phyloP scores from a whole-genome alignment of 768 basidiomycete species.

The Rubroboletus pulcherrimus region DNA sequence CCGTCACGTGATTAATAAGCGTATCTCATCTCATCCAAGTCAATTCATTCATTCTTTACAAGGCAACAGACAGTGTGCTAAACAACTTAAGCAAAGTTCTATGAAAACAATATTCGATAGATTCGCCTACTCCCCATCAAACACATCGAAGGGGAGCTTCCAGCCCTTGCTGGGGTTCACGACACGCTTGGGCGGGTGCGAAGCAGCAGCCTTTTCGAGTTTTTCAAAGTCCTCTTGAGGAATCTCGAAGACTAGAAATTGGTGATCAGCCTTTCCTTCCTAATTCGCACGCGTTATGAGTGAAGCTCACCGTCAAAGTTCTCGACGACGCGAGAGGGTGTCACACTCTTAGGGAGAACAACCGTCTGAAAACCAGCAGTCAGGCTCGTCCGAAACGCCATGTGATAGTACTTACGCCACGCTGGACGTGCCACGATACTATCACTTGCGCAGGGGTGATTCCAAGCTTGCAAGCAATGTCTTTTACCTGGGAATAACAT shows the following conservation, averaged over 20 bases:
- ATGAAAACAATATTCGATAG: neutral
- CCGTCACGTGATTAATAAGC: conserved; percentile 5
- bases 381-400: neutral
- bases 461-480: conserved; percentile 56
- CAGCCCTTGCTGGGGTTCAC: conserved; percentile 58
- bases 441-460: conserved; percentile 75
- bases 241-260: conserved; percentile 29
- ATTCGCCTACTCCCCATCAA: conserved; percentile 39
- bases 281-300: neutral
- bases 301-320: conserved; percentile 56
- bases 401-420: conserved; percentile 48
- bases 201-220: conserved; percentile 37
- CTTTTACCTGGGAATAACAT: conserved; percentile 41
- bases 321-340: conserved; percentile 60
- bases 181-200: conserved; percentile 53
- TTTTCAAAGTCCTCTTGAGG: conserved; percentile 38
- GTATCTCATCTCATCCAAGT: too few relatives aligned
- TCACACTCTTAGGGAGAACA: conserved; percentile 76
- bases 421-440: conserved; percentile 74
- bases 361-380: conserved; percentile 43
- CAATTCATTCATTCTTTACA: neutral
- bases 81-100: neutral
- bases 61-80: neutral
- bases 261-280: neutral
- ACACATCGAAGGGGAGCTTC: conserved; percentile 62